Evolutionary conservation across 805 yeast species (phyloP), one percentile per base, ranked within the genome.

Genomic region (Candida dendrica): DNA sequence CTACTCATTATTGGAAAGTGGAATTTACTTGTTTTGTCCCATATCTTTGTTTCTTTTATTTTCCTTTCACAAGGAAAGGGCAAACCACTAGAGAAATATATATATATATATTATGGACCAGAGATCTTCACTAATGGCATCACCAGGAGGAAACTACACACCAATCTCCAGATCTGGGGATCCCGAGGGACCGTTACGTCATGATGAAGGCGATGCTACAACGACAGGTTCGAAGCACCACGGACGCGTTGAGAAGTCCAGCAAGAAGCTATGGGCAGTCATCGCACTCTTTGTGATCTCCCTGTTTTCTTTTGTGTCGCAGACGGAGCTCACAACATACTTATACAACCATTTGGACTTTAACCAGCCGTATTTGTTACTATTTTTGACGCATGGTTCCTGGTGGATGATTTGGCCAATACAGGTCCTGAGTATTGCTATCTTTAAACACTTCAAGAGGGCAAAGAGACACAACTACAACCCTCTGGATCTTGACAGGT

Each of bases 321-420:
- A 87, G 56, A 87, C 96, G 0, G 96, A 87, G 57, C 66, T 81
- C 45, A 85, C 95, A 2, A 73, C 87, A 6, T 79, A 79, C 42
- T 70, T 87, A 6, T 82, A 85, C 55, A 65, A 69, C 26, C 56
- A 66, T 7, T 58, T 70, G 20, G 73, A 71, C 3, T 87, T 77
- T 59, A 58, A 72, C 40, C 89, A 86, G 54, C 95, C 96, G 0
- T 67, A 85, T 18, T 59, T 86, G 19, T 63, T 82, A 42, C 62
- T 81, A n/a, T 60, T 70, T 41, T 61, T 84, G 15, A 87, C 95
- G 0, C 96, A 87, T 55, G 84, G 89, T 2, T 74, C 81, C 10
- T 84, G 93, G 95, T 67, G 79, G 71, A 39, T 75, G 11, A 66
- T 84, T 37, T 81, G 88, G 84, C 91, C 90, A 0, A 38, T 74